Evolutionary conservation across 257 asterid genomes (phyloP).

Genomic region (Solanum arcanum): DNA sequence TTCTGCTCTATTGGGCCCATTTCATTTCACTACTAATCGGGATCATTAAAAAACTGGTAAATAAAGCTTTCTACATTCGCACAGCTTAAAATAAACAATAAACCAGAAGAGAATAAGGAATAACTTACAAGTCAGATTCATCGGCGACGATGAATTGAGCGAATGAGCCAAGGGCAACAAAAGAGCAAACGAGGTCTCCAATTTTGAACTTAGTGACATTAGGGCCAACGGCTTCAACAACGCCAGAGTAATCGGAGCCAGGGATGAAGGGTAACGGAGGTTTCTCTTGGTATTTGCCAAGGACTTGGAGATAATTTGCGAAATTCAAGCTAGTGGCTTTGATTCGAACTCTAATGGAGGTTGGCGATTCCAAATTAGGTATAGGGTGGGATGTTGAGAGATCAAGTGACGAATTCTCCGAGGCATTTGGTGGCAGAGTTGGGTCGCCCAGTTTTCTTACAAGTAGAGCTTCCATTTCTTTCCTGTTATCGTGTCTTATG

Average conservation of each 20-base stretch:
- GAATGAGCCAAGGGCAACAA: slow-evolving; percentile 62
- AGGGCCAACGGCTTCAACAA: slow-evolving; percentile 61
- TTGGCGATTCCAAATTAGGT: slow-evolving; percentile 53
- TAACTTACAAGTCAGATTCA: slow-evolving; percentile 54
- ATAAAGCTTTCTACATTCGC: neutral
- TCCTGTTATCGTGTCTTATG: neutral
- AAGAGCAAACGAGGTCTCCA: slow-evolving; percentile 74
- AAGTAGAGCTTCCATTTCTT: slow-evolving; percentile 76
- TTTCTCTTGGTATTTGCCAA: slow-evolving; percentile 87
- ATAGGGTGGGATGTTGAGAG: slow-evolving; percentile 41
- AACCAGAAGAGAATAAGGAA: neutral
- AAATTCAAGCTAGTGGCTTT: slow-evolving; percentile 83
- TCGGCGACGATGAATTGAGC: slow-evolving; percentile 83
- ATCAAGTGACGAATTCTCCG: slow-evolving; percentile 42
- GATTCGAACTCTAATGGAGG: slow-evolving; percentile 63
- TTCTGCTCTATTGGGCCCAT: neutral
- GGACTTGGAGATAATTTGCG: slow-evolving; percentile 86
- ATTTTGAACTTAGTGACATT: slow-evolving; percentile 62
- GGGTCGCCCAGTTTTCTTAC: slow-evolving; percentile 86
- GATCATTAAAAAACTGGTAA: neutral
- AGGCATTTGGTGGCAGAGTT: slow-evolving; percentile 33
- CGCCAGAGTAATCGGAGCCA: slow-evolving; percentile 88
- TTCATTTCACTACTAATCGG: neutral
- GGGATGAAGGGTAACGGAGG: slow-evolving; percentile 77
- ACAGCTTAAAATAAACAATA: no score